Evolutionary conservation across 2,329 filamentous ascomycete species (phyloP).

Genomic region (Cladosporium colombiae): DNA sequence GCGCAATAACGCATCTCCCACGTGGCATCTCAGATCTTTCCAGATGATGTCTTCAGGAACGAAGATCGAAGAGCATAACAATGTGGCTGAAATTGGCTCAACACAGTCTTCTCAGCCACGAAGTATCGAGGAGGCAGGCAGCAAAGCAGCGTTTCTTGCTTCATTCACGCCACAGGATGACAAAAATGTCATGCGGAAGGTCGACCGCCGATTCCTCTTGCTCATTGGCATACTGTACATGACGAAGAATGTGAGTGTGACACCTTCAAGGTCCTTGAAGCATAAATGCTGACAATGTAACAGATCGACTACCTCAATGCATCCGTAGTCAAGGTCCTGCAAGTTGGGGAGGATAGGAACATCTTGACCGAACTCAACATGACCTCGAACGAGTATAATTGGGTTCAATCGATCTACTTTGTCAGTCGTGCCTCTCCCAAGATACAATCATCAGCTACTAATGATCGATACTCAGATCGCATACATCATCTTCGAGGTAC

Average conservation of each 20-base stretch:
- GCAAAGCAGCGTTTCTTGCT: slow-evolving; percentile 39
- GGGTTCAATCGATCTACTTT: slow-evolving; percentile 44
- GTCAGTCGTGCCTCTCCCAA: slow-evolving; percentile 24
- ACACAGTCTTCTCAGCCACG: slow-evolving; percentile 12
- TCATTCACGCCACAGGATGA: slow-evolving; percentile 45
- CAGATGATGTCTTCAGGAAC: not conserved
- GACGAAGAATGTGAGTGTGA: slow-evolving; percentile 42
- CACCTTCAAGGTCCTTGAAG: not conserved
- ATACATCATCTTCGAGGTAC: slow-evolving; percentile 24
- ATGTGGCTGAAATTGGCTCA: not conserved
- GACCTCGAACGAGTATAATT: slow-evolving; percentile 46
- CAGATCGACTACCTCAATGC: slow-evolving; percentile 45
- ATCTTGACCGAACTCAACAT: slow-evolving; percentile 43
- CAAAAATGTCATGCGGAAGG: slow-evolving; percentile 42
- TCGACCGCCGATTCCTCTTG: slow-evolving; percentile 41
- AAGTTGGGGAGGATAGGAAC: slow-evolving; percentile 43
- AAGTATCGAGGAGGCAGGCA: slow-evolving; percentile 23
- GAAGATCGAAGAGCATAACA: not conserved
- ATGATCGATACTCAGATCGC: slow-evolving; percentile 17
- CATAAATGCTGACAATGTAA: not conserved
- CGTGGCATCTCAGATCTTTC: not conserved
- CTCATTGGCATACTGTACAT: slow-evolving; percentile 47
- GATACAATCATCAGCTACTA: no score
- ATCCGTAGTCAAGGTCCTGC: slow-evolving; percentile 46
- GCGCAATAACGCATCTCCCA: not conserved